These are phyloP conservation scores for barley (Hordeum vulgare) DNA, from an alignment of 176 grass and related monocot species.

Conservation along the genomic window MorexV3_pseudomolecules_assembly NC_058519.1:63953333-63953832, in stretches of 20 bases:
- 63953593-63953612: too few species aligned
- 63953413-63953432: background rate
- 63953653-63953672: too few species aligned
- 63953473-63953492: background rate
- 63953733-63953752: background rate
- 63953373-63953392: background rate
- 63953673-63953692: too few species aligned
- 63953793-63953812: background rate
- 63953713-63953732: background rate
- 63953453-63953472: background rate
- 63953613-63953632: too few species aligned
- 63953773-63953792: background rate
- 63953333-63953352: background rate
- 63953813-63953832: background rate
- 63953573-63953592: too few species aligned
- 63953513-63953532: background rate
- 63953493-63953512: background rate
- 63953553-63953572: too few species aligned
- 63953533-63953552: background rate
- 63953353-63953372: background rate
- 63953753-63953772: background rate
- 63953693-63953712: too few species aligned
- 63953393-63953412: background rate
- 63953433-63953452: background rate
- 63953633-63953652: too few species aligned